Percentiles rank a stretch among this genome's conserved stretches.
phyloP scores from a whole-genome alignment of 2,329 filamentous ascomycete species.

The Bipolaris cookei region DNA sequence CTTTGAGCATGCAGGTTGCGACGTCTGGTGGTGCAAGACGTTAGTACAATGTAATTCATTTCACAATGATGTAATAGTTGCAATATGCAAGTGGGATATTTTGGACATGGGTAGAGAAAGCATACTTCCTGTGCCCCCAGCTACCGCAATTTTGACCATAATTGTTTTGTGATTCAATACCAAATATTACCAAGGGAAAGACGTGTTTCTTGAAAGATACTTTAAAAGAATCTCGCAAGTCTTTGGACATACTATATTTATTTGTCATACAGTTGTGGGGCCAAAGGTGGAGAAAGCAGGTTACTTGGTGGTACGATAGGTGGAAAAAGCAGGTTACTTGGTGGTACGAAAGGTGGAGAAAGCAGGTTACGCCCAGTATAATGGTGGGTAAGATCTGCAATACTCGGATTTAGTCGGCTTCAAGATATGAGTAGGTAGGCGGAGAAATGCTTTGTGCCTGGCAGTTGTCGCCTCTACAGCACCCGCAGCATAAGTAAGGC shows the following conservation, averaged over 20 bases:
- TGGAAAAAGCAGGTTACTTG: neutral
- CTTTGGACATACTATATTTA: too few species aligned
- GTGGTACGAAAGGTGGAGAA: too few species aligned
- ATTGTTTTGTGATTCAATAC: neutral
- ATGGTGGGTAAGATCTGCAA: neutral
- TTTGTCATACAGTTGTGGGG: too few species aligned
- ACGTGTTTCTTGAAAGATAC: neutral
- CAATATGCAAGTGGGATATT: neutral
- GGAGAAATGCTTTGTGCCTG: neutral
- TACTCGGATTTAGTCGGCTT: neutral
- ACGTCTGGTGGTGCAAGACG: constrained; percentile 52
- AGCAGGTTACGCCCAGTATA: neutral
- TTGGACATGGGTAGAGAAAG: constrained; percentile 1
- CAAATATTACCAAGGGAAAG: neutral
- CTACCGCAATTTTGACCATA: constrained; percentile 47
- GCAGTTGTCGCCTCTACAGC: neutral
- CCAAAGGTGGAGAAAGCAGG: too few species aligned
- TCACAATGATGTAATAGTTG: neutral
- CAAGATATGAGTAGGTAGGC: neutral
- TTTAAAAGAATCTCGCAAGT: too few species aligned
- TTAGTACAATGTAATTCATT: neutral
- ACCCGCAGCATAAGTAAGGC: neutral
- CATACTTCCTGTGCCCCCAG: constrained; percentile 48
- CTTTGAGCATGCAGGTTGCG: constrained; percentile 60
- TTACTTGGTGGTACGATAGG: too few species aligned